Evolutionary conservation across 169 alveolate species (phyloP).

Genomic region (Cryptosporidium canis): DNA sequence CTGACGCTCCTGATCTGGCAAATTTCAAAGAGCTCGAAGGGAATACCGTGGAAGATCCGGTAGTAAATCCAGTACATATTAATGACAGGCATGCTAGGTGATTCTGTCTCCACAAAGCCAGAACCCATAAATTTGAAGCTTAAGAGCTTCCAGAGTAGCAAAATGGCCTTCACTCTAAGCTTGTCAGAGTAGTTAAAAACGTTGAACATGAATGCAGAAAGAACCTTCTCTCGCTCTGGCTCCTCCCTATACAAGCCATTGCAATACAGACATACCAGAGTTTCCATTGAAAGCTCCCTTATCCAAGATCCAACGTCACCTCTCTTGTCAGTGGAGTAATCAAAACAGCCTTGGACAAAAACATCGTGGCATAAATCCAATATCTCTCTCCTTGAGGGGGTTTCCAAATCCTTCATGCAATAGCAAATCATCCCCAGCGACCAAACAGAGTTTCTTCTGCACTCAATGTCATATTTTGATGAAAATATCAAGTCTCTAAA

Average conservation of each 20-base stretch:
- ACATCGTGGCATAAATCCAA: background rate
- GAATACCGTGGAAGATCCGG: slow-evolving; percentile 65
- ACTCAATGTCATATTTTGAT: slow-evolving; percentile 49
- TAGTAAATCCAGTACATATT: slow-evolving; percentile 68
- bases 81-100: background rate
- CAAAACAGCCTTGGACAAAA: slow-evolving; percentile 66
- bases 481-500: background rate
- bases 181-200: slow-evolving; percentile 58
- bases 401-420: background rate
- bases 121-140: background rate
- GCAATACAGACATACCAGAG: slow-evolving; percentile 57
- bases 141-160: slow-evolving; percentile 18
- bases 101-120: background rate
- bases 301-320: slow-evolving; percentile 92
- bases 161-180: slow-evolving; percentile 56
- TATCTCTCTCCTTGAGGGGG: background rate
- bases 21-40: slow-evolving; percentile 44
- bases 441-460: slow-evolving; percentile 62
- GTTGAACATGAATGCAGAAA: slow-evolving; percentile 47
- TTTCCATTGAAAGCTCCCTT: slow-evolving; percentile 86
- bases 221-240: background rate
- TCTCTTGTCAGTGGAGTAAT: slow-evolving; percentile 83
- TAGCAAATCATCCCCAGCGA: slow-evolving; percentile 32
- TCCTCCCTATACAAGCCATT: background rate
- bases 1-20: background rate